Conservation (phyloP, 345 rosid genomes). For the Hibiscus trionum region DNA sequence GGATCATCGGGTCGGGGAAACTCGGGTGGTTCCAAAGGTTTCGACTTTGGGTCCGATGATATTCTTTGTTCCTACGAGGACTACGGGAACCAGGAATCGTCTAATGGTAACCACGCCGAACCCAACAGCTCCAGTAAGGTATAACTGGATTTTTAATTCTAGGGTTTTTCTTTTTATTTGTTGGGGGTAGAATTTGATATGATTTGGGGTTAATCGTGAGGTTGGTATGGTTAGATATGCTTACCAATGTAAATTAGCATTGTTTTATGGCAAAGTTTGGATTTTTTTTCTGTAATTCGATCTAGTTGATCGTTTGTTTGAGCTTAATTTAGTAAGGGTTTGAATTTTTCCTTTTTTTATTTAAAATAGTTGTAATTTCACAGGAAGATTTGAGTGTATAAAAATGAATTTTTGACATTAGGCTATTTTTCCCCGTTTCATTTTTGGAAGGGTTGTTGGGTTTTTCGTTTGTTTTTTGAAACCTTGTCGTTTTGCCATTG, state of each 20-base stretch:
- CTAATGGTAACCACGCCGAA: conserved; percentile 65
- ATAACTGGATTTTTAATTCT: not conserved
- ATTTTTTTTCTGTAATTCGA: not conserved
- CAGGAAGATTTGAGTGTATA: not conserved
- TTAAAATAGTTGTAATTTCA: not conserved
- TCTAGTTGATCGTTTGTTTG: not conserved
- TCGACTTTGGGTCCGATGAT: conserved; percentile 92
- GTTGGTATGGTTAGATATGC: not conserved
- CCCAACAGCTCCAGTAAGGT: conserved; percentile 46
- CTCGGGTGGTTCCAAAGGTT: conserved; percentile 64
- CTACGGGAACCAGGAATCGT: conserved; percentile 59
- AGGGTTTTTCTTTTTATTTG: not conserved
- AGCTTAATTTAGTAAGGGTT: not conserved
- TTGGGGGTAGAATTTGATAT: not conserved
- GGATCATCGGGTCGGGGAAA: conserved; percentile 68
- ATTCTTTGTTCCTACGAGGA: conserved; percentile 97
- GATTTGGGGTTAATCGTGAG: not conserved
- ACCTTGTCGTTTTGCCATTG: not conserved
- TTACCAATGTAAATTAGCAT: not conserved
- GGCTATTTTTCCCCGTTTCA: not conserved
- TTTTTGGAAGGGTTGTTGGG: not conserved
- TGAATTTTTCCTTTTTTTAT: not conserved
- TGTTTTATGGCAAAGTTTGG: not conserved
- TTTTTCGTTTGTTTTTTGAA: not conserved
- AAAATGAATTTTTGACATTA: not conserved